phyloP scores from a whole-genome alignment of 1,139 yeast species.

The Zygosaccharomyces sapae region DNA sequence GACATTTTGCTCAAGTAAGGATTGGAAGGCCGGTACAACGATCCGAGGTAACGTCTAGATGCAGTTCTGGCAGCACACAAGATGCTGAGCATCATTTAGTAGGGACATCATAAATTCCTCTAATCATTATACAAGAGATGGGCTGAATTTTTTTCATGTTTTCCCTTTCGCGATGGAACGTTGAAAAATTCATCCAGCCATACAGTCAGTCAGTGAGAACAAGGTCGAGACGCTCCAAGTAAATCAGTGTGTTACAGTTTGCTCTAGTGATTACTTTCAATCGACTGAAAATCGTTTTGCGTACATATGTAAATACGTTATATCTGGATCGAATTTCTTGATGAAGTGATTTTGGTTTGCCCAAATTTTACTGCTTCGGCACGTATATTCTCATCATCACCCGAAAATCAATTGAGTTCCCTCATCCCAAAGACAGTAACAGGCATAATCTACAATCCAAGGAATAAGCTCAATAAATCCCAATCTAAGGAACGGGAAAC shows the following conservation, averaged over 20 bases:
- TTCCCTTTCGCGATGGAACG: not conserved
- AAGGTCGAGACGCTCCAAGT: not conserved
- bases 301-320: not conserved
- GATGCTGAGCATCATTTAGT: not conserved
- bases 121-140: not conserved
- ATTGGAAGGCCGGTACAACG: constrained; percentile 2
- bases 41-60: not conserved
- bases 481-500: not conserved
- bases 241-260: not conserved
- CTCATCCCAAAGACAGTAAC: no score
- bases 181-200: not conserved
- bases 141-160: not conserved
- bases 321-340: no score
- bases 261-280: not conserved
- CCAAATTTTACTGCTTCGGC: no score
- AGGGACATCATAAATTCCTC: not conserved
- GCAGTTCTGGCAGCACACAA: not conserved
- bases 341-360: no score
- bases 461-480: no score
- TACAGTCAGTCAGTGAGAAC: not conserved
- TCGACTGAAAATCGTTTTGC: not conserved
- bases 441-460: no score
- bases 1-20: constrained; percentile 5
- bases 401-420: no score
- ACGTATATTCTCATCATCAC: no score